Base-by-base conservation (phyloP, 2,329 filamentous ascomycete species). In the Blastomyces emzantsi region DNA sequence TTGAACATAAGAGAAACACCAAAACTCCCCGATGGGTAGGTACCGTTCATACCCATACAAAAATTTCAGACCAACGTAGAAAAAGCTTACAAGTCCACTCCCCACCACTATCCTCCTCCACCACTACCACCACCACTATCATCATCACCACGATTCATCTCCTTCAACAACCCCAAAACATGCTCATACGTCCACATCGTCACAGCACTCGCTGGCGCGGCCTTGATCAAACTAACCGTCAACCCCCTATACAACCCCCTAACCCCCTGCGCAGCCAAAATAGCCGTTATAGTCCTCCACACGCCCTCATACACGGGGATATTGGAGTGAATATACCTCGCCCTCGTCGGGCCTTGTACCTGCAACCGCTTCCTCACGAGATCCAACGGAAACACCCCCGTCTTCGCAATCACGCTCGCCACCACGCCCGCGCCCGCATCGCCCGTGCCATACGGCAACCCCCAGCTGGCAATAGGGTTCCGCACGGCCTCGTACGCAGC, bases 171-270 rank as follows among this genome's bases (percentile, higher is more conserved):
- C 60, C 80, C 83, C 77, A 97, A 78, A 22, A 84, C 84, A 71
- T 87, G 81, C 78, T 96, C 92, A 76, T 96, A 97, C 1, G 90
- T 95, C 91, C 92, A 97, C 81, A 97, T 90, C 0, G 92, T 97
- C 41, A 96, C 85, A 7, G 92, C 91, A 74, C 90, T 94, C 36
- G 90, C 87, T n/a, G 94, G 94, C 28, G 93, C 94, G 41, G 93
- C 90, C 80, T 99, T 99, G 69, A 97, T 74, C 72, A 99, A 77
- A 74, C 92, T 93, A 63, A 97, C 92, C 0, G 87, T 88, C 73
- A 99, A 78, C 0, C 94, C 94, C 62, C 92, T 84, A 75, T 97
- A 99, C 69, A 97, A 74, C 0, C 93, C 92, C 63, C 90, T 82
- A 54, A 87, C 70, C 0, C 94, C 92, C 74, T 97, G 92, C 9